Percentiles rank a stretch among this genome's conserved stretches.
These are phyloP conservation scores for Cryptococcus sp. DNA, from an alignment of 1,284 basidiomycete genomes.

Conservation along the genomic window DNA sequence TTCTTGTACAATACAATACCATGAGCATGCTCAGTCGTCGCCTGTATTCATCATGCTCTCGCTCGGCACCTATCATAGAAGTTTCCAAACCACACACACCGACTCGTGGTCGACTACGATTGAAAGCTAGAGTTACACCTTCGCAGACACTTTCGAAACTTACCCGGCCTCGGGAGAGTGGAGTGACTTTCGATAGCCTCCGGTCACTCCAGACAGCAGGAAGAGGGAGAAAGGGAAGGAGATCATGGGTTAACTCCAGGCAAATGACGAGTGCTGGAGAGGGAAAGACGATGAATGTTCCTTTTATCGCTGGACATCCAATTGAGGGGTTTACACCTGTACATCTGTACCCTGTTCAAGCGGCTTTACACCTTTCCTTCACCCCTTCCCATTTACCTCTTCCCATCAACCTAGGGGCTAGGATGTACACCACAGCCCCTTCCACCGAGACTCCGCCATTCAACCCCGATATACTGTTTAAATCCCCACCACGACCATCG, in stretches of 20 bases:
- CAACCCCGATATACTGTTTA: conserved; percentile 2
- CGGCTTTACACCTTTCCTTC: conserved; percentile 29
- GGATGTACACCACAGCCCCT: conserved; percentile 13
- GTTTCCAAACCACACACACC: not conserved
- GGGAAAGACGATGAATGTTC: not conserved
- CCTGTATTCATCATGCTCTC: conserved; percentile 29
- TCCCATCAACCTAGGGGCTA: conserved; percentile 27
- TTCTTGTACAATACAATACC: not conserved
- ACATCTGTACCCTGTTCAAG: conserved; percentile 21
- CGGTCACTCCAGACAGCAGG: not conserved
- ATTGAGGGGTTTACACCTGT: conserved; percentile 18
- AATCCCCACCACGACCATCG: not conserved
- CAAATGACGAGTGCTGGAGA: not conserved
- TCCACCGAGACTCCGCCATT: not conserved
- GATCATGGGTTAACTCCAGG: not conserved
- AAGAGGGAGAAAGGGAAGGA: not conserved
- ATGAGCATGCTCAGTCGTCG: conserved; percentile 31
- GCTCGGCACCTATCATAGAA: conserved; percentile 2
- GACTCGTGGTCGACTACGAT: conserved; percentile 1
- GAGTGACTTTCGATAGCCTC: too few species aligned
- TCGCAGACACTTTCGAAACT: not conserved
- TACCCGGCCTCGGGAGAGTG: not conserved
- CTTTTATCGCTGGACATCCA: conserved; percentile 1
- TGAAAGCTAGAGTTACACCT: not conserved
- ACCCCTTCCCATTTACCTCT: conserved; percentile 33